Percentiles rank a stretch among this genome's conserved stretches.
Evolutionary conservation across 306 rosid species (phyloP).

Genomic region (Glycine latifolia): DNA sequence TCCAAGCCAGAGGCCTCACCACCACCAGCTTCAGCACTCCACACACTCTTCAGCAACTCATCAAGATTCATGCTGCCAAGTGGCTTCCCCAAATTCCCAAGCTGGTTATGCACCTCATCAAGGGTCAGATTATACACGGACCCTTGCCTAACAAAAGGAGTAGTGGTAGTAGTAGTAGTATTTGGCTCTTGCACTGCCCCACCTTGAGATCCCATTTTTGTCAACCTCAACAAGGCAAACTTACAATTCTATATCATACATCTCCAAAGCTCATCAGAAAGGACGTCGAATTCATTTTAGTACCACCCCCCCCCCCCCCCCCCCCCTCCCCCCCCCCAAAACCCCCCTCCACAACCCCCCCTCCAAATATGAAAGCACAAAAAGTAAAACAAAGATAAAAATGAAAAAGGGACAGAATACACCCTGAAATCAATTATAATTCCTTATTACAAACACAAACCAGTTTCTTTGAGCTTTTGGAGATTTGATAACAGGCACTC

Average conservation of each 20-base stretch:
- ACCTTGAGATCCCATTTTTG: conserved; percentile 2
- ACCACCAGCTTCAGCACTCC: conserved; percentile 57
- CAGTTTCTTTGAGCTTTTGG: not conserved
- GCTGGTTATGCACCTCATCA: conserved; percentile 19
- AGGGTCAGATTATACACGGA: conserved; percentile 19
- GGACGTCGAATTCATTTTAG: not conserved
- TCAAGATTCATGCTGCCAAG: conserved; percentile 19
- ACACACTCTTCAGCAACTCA: not conserved
- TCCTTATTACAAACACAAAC: not conserved
- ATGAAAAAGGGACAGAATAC: no score
- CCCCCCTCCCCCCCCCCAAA: not conserved
- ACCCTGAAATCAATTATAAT: not conserved
- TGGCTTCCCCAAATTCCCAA: conserved; percentile 17
- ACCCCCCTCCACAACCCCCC: not conserved
- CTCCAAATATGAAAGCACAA: not conserved
- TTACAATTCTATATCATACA: not conserved
- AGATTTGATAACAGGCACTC: not conserved
- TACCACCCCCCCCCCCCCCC: not conserved
- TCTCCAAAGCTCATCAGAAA: not conserved
- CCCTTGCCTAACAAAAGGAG: conserved; percentile 19
- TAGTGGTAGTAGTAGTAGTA: not conserved
- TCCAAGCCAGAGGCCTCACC: conserved; percentile 55
- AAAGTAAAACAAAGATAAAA: not conserved
- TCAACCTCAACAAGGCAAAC: not conserved
- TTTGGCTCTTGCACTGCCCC: conserved; percentile 1